Evolutionary conservation across 1,284 basidiomycete genomes (phyloP), one percentile per base, ranked within the genome.

Genomic region (Papiliotrema fonsecae): DNA sequence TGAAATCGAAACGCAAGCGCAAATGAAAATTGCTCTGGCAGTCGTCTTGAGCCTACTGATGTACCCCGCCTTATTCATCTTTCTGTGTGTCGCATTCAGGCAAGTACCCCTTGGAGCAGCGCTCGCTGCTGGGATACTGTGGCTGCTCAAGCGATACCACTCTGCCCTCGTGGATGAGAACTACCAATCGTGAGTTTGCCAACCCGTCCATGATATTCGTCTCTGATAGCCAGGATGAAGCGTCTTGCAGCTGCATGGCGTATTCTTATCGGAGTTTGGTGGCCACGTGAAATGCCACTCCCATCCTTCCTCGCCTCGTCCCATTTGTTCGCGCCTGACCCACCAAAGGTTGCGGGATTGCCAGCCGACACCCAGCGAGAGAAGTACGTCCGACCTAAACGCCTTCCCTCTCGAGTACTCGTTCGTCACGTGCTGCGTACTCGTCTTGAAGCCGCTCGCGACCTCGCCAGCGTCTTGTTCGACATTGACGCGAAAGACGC

Each of bases 11-110:
- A 86, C 87, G 4, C 87, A 89, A 72, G 91, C 90, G 31, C 88
- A 93, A 76, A 92, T 86, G 75, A 93, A 96, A 76, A 82, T 93
- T 36, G 82, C 87, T 13, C 83, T 92, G 57, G 88, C 88, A 1
- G 68, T 94, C 22, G 63, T 92, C 41, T 79, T 89, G 44, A 76
- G 85, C 39, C 66, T 87, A 54, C 67, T 88, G 59, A 82, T 86
- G 37, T 94, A 93, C 74, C 85, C 88, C n/a, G 69, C 82, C 18
- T 72, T 83, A 28, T 94, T 94, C 76, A 82, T 87, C 68, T 80
- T 83, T 58, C 74, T 92, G 18, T 92, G 88, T 86, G 82, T 84
- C 13, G 68, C 90, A 31, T 79, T 93, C 51, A 79, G 80, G 75
- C 85, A 84, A 54, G 85, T 84, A 2, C 74, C 78, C 6, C 49